A percentile compares a stretch with the other conserved stretches of the same genome.
Conservation (phyloP, 352 stramenopile genomes). For the Blastocystis sp. region DNA sequence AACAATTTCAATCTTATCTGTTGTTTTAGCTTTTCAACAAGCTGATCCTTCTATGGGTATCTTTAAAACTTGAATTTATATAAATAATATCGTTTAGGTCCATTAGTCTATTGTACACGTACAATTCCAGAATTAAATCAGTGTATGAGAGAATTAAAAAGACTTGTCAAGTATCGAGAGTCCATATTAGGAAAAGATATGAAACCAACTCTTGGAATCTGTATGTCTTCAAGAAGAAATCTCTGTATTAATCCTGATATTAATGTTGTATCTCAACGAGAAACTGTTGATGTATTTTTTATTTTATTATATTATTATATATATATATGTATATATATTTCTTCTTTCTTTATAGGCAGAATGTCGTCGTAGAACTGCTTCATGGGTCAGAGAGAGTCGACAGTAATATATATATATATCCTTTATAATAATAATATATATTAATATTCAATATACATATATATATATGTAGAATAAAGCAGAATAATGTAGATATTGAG, state of each 20-base stretch:
- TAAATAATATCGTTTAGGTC: no score
- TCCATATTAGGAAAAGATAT: constrained; percentile 44
- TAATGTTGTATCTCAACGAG: background rate
- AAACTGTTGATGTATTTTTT: constrained; percentile 16
- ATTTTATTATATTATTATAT: background rate
- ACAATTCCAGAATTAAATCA: constrained; percentile 91
- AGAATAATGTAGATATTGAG: constrained; percentile 32
- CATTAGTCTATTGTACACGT: constrained; percentile 96
- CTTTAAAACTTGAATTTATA: constrained; percentile 47
- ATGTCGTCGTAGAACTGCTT: no score
- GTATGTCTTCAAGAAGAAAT: constrained; percentile 17
- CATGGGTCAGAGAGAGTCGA: no score
- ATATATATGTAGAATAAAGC: no score
- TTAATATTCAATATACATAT: no score
- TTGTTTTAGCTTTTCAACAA: background rate
- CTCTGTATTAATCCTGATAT: constrained; percentile 19
- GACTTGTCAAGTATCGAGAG: constrained; percentile 58
- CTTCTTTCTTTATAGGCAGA: constrained; percentile 17
- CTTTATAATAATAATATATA: no score
- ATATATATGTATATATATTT: no score
- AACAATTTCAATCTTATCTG: constrained; percentile 80
- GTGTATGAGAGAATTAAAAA: constrained; percentile 81
- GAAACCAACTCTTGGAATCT: constrained; percentile 3
- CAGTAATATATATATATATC: no score
- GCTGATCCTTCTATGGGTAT: background rate